A percentile compares a stretch with the other conserved stretches of the same genome.
These are phyloP conservation scores for Zymoseptoria tritici DNA, from an alignment of 2,329 filamentous ascomycete species.

Conservation along the genomic window DNA sequence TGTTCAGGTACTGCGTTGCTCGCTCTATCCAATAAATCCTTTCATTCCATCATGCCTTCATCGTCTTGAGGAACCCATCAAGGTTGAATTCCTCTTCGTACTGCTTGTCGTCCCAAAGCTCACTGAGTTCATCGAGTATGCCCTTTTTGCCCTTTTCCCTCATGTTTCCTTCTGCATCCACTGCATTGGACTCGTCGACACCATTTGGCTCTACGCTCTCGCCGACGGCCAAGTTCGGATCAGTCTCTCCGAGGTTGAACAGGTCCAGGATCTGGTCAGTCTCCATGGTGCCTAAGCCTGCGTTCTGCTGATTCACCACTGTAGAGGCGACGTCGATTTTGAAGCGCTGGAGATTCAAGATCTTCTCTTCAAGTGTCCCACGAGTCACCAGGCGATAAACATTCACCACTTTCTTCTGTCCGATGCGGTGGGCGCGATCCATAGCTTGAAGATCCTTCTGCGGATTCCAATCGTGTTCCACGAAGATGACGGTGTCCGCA, in stretches of 20 bases:
- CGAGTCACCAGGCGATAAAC: slow-evolving; percentile 95
- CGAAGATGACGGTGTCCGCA: slow-evolving; percentile 97
- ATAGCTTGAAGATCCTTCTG: slow-evolving; percentile 98
- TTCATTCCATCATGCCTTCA: slow-evolving; percentile 50
- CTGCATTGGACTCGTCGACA: slow-evolving; percentile 69
- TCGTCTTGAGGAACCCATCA: slow-evolving; percentile 88
- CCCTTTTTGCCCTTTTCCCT: slow-evolving; percentile 94
- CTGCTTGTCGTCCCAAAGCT: slow-evolving; percentile 94
- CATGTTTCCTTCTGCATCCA: slow-evolving; percentile 76
- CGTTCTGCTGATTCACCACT: slow-evolving; percentile 98
- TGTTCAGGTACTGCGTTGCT: neutral
- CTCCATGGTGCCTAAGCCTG: slow-evolving; percentile 90
- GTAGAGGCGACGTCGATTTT: slow-evolving; percentile 98
- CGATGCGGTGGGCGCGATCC: slow-evolving; percentile 96
- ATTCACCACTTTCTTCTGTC: slow-evolving; percentile 99
- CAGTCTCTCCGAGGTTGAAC: slow-evolving; percentile 81
- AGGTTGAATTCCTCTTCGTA: slow-evolving; percentile 98
- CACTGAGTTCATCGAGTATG: slow-evolving; percentile 88
- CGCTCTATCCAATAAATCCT: neutral
- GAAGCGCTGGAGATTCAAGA: slow-evolving; percentile 90
- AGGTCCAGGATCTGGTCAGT: slow-evolving; percentile 96
- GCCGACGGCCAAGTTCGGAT: slow-evolving; percentile 27
- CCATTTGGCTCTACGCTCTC: slow-evolving; percentile 42
- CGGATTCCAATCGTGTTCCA: slow-evolving; percentile 99
- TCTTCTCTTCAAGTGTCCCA: slow-evolving; percentile 96